Conservation (phyloP, 345 rosid species). For the Sisymbrium irio region DNA sequence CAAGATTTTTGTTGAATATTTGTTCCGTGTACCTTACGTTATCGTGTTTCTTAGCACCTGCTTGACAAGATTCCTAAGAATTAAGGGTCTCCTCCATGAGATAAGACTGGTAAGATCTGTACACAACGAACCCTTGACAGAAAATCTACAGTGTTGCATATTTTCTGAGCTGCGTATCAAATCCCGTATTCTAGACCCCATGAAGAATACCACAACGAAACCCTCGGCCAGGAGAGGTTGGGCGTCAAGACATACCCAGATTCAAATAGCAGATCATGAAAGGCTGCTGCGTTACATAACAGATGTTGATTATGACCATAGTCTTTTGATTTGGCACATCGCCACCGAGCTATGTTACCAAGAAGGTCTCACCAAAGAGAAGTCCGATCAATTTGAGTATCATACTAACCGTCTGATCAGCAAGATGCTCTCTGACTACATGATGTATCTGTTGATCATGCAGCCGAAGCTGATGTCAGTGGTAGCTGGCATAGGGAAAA, state of each 20-base stretch:
- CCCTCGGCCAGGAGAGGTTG: background rate
- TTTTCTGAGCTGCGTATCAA: background rate
- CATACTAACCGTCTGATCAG: background rate
- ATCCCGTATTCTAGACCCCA: background rate
- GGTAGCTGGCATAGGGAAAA: conserved; percentile 31
- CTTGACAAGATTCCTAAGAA: background rate
- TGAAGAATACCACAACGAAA: background rate
- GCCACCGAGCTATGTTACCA: conserved; percentile 46
- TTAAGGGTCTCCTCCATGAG: background rate
- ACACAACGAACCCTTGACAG: background rate
- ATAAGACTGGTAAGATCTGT: conserved; percentile 11
- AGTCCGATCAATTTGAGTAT: background rate
- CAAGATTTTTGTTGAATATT: background rate
- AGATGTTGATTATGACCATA: conserved; percentile 43
- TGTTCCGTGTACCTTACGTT: background rate
- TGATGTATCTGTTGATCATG: conserved; percentile 35
- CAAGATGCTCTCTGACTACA: conserved; percentile 30
- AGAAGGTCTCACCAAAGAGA: background rate
- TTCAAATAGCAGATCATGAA: background rate
- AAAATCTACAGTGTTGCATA: background rate
- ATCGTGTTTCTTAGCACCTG: background rate
- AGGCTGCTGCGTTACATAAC: background rate
- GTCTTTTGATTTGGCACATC: conserved; percentile 49
- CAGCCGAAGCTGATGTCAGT: conserved; percentile 31
- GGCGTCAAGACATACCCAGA: conserved; percentile 9